Conservation (phyloP, 192 early-diverging fungal genomes). For the Coemansia umbellata region DNA sequence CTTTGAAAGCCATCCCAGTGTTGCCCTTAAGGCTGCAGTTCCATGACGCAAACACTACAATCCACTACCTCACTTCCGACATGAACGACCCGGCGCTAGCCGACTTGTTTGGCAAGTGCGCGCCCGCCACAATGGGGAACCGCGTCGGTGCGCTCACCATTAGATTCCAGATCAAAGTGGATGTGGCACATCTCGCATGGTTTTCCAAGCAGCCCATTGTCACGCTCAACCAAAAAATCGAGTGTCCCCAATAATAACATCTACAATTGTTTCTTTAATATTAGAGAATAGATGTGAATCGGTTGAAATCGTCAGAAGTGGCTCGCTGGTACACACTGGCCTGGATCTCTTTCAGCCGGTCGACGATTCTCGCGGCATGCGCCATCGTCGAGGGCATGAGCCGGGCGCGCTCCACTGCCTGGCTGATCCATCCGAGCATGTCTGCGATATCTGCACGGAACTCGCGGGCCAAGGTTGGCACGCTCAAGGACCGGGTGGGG, state of each 20-base stretch:
- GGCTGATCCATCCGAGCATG: conserved; percentile 22
- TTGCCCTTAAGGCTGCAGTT: conserved; percentile 28
- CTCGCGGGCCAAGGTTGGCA: conserved; percentile 34
- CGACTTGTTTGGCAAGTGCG: conserved; percentile 45
- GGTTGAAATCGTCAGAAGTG: conserved; percentile 7
- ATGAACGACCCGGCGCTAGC: conserved; percentile 34
- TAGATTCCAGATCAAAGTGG: conserved; percentile 39
- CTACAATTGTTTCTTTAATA: neutral
- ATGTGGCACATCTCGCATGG: conserved; percentile 34
- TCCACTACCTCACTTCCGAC: conserved; percentile 40
- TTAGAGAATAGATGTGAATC: neutral
- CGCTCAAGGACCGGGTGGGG: conserved; percentile 28
- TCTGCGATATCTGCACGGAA: conserved; percentile 37
- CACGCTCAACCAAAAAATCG: conserved; percentile 42
- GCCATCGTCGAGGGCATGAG: conserved; percentile 8
- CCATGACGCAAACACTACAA: conserved; percentile 3
- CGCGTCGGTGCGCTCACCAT: conserved; percentile 26
- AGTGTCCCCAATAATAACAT: conserved; percentile 37
- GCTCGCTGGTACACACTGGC: conserved; percentile 16
- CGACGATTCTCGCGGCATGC: conserved; percentile 28
- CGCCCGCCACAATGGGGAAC: conserved; percentile 7
- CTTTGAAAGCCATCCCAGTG: conserved; percentile 5
- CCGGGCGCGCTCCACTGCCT: conserved; percentile 7
- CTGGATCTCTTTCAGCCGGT: conserved; percentile 34
- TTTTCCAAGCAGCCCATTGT: conserved; percentile 35